Base-by-base conservation (phyloP, 176 grass and related monocot species). In the Bothriochloa decipiens region DNA sequence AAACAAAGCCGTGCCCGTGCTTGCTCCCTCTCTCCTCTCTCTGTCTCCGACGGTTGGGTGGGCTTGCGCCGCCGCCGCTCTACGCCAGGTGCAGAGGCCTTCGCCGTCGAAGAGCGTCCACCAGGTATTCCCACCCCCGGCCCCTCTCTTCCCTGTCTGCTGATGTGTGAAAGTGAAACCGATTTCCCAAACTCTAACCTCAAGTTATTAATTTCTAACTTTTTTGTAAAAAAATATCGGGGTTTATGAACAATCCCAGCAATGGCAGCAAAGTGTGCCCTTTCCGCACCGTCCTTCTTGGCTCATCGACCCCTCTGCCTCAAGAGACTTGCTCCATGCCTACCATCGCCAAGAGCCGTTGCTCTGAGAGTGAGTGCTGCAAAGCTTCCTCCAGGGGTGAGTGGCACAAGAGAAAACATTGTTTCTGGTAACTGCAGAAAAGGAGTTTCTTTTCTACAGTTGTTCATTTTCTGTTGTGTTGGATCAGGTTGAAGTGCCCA, bases 351-450 rank as follows among this genome's bases (percentile, higher is more conserved):
- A 18, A 88, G 85, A 68, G n/a, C 67, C 39, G 70, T 17, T 70
- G 25, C 23, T 71, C 27, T 86, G 41, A 88, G 78, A 85, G 50
- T 85, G 47, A 62, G 72, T 65, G 91, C 94, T 42, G 91, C 90
- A 28, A 94, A 92, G 85, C 77, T 87, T 75, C 94, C 94, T 72
- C 72, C 91, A 65, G 91, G 91, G 78, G 94, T 97, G 87, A 61
- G 86, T 78, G 43, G 15, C 15, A 70, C 18, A 33, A 29, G 20
- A 20, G 57, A 43, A 22, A 58, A 35, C 22, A 8, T 64, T 26
- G 28, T 36, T 55, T 47, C 47, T 52, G 16, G 15, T 35, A n/a
- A 33, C 17, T 22, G 1, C 9, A n/a, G n/a, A n/a, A n/a, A n/a
- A n/a, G n/a, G n/a, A n/a, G n/a, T n/a, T n/a, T n/a, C n/a, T n/a